Evolutionary conservation across 2,329 filamentous ascomycete genomes (phyloP).

Genomic region (Macrophomina phaseolina): DNA sequence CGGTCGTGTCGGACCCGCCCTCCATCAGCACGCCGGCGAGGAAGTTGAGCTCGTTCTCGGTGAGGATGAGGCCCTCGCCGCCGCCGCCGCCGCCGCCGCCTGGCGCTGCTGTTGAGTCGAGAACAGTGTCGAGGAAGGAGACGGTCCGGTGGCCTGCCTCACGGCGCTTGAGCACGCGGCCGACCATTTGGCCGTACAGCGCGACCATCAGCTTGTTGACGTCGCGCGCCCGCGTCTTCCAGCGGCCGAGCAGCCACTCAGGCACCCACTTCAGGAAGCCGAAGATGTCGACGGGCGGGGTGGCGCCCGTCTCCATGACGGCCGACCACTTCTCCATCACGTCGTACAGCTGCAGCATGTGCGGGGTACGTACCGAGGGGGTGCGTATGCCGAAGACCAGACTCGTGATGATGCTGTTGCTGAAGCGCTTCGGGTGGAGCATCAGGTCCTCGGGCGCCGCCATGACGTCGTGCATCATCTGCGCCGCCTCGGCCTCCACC

Average conservation of each 20-base stretch:
- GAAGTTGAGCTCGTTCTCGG: constrained; percentile 41
- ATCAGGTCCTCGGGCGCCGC: constrained; percentile 45
- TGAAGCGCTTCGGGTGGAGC: constrained; percentile 42
- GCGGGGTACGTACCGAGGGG: constrained; percentile 17
- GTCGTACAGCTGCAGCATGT: constrained; percentile 49
- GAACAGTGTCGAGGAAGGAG: no score
- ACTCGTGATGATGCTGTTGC: constrained; percentile 53
- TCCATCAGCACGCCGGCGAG: constrained; percentile 43
- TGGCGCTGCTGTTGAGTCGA: constrained; percentile 30
- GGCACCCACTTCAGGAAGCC: constrained; percentile 50
- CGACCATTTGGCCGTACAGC: constrained; percentile 33
- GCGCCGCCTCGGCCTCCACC: constrained; percentile 54
- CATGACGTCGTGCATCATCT: constrained; percentile 56
- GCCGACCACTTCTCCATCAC: constrained; percentile 50
- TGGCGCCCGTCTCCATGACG: constrained; percentile 53
- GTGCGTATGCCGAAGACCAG: neutral
- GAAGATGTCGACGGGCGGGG: constrained; percentile 56
- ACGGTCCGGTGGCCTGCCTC: no score
- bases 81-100: constrained; percentile 26
- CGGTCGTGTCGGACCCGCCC: constrained; percentile 46
- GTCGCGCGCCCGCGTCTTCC: constrained; percentile 28
- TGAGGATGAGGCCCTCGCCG: neutral
- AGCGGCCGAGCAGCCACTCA: constrained; percentile 30
- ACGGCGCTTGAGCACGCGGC: constrained; percentile 27
- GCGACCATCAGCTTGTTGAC: constrained; percentile 28